Percentiles rank a stretch among this genome's conserved stretches.
These are phyloP conservation scores for Teunomyces cretensis DNA, from an alignment of 805 yeast species.

Conservation along the genomic window DNA sequence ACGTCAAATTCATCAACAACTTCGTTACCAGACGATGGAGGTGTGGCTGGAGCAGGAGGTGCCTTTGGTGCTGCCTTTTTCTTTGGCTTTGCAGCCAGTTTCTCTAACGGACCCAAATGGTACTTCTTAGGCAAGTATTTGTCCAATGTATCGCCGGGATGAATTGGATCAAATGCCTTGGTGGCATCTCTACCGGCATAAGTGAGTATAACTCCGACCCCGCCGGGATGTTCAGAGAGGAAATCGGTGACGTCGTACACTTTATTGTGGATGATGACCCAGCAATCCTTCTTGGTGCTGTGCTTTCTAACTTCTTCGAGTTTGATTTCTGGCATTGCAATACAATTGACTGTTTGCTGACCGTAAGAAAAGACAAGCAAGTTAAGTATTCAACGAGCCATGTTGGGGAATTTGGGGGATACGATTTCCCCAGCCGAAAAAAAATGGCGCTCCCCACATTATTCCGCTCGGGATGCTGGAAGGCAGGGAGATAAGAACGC, in stretches of 20 bases:
- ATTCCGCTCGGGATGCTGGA: no score
- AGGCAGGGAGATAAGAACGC: no score
- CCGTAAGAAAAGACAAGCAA: neutral
- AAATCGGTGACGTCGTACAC: conserved; percentile 77
- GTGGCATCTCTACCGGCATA: conserved; percentile 62
- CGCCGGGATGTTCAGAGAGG: conserved; percentile 61
- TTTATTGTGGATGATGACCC: conserved; percentile 80
- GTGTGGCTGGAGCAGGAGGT: neutral
- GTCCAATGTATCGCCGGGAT: conserved; percentile 82
- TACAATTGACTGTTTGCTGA: neutral
- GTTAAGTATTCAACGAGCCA: no score
- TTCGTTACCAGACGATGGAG: neutral
- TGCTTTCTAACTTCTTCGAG: conserved; percentile 43
- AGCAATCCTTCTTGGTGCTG: conserved; percentile 61
- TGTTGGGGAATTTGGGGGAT: neutral
- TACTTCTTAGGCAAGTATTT: conserved; percentile 53
- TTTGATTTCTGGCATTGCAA: neutral
- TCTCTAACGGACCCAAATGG: conserved; percentile 37
- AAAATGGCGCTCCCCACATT: no score
- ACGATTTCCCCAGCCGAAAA: no score
- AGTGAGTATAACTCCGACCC: conserved; percentile 52
- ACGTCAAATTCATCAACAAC: conserved; percentile 39
- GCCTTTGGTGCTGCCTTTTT: neutral
- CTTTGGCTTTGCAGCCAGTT: conserved; percentile 1
- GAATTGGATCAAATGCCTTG: conserved; percentile 82